Evolutionary conservation across 1,284 basidiomycete species (phyloP).

Genomic region (Spongispora temasekensis): DNA sequence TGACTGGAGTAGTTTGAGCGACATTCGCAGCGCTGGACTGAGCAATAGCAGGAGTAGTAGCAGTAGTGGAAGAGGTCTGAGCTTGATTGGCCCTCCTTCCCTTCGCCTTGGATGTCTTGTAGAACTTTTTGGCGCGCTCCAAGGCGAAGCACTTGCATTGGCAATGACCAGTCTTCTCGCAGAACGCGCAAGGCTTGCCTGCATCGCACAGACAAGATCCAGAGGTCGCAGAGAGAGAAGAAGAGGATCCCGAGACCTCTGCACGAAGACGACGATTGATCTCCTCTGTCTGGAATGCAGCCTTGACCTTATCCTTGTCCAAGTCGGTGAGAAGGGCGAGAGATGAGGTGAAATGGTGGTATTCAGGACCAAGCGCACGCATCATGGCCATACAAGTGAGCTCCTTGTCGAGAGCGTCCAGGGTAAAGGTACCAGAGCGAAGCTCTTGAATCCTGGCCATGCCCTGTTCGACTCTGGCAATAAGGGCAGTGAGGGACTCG

Average conservation of each 20-base stretch:
- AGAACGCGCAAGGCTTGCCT: background rate
- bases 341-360: too few relatives aligned
- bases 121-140: too few relatives aligned
- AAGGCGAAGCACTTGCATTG: too few relatives aligned
- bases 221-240: background rate
- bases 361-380: background rate
- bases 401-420: background rate
- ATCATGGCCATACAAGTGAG: background rate
- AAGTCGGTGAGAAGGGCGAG: background rate
- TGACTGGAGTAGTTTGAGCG: too few relatives aligned
- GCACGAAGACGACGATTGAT: background rate
- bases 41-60: too few relatives aligned
- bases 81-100: too few relatives aligned
- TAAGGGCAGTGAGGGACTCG: slow-evolving; percentile 31
- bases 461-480: too few relatives aligned
- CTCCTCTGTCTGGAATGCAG: background rate
- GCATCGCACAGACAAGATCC: background rate
- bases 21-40: too few relatives aligned
- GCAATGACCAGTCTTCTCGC: background rate
- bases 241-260: background rate
- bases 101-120: too few relatives aligned
- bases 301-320: background rate
- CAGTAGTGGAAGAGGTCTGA: too few relatives aligned
- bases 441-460: slow-evolving; percentile 31
- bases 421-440: background rate